These are phyloP conservation scores for Cystobasidium slooffiae DNA, from an alignment of 1,284 basidiomycete genomes.

Conservation along the genomic window DNA sequence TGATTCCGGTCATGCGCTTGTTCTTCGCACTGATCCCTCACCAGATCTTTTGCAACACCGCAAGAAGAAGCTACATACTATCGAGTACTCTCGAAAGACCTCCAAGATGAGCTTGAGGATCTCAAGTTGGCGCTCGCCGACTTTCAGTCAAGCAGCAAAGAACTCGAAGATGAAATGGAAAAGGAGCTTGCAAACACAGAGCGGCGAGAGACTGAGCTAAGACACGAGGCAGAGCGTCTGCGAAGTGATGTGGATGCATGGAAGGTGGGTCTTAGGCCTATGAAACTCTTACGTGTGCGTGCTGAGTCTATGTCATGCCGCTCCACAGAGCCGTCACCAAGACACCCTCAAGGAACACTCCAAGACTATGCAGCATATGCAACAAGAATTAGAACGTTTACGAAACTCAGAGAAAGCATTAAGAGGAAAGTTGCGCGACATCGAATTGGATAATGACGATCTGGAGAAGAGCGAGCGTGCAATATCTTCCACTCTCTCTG, in stretches of 20 bases:
- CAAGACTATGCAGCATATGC: conserved; percentile 78
- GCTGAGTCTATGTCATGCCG: neutral
- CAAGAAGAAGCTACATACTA: conserved; percentile 33
- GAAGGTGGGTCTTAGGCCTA: conserved; percentile 69
- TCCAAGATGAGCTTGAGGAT: conserved; percentile 48
- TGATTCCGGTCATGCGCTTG: neutral
- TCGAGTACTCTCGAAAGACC: conserved; percentile 23
- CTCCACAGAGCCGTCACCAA: conserved; percentile 77
- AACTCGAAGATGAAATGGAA: conserved; percentile 90
- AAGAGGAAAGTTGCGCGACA: conserved; percentile 63
- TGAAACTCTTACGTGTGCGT: neutral
- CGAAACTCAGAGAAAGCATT: conserved; percentile 50
- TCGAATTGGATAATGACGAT: conserved; percentile 96
- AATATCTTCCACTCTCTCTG: conserved; percentile 68
- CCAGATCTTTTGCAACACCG: conserved; percentile 16
- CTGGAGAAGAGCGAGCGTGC: conserved; percentile 64
- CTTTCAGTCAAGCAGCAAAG: conserved; percentile 86
- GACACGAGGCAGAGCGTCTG: conserved; percentile 71
- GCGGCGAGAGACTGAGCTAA: conserved; percentile 79
- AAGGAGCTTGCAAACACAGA: conserved; percentile 84
- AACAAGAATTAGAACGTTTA: conserved; percentile 76
- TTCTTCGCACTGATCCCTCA: too few relatives aligned
- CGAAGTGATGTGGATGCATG: conserved; percentile 85
- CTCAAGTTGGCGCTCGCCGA: conserved; percentile 64
- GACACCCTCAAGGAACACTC: conserved; percentile 86